Conservation (phyloP, 352 stramenopile species). For the Globisporangium sylvaticum region DNA sequence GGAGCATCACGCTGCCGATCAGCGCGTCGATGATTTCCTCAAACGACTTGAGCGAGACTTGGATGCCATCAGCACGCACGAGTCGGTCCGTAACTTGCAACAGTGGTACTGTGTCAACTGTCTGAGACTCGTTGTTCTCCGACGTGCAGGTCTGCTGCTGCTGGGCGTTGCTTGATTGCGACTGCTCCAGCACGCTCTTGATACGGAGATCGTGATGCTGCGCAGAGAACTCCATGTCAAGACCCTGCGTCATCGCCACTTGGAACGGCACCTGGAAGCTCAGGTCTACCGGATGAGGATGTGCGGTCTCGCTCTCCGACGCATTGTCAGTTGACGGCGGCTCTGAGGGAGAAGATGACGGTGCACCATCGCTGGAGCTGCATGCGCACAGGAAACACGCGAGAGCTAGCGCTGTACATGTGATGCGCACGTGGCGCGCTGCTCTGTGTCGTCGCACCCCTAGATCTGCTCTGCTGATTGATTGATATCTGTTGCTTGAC, state of each 20-base stretch:
- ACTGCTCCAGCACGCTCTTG: conserved; percentile 6
- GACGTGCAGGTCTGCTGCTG: background rate
- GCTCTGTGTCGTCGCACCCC: background rate
- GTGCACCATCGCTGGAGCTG: background rate
- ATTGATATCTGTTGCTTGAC: background rate
- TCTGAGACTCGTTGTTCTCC: background rate
- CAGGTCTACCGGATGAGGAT: background rate
- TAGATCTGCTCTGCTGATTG: background rate
- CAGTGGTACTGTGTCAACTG: background rate
- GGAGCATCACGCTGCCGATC: conserved; percentile 32
- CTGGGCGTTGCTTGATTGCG: background rate
- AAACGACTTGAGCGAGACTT: conserved; percentile 40
- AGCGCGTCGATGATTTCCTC: conserved; percentile 40
- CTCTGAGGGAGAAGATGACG: background rate
- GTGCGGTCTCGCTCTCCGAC: background rate
- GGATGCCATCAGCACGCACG: conserved; percentile 40
- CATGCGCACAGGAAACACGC: background rate
- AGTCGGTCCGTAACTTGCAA: conserved; percentile 40
- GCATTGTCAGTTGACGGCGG: background rate
- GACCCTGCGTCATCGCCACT: background rate
- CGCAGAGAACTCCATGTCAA: conserved; percentile 2
- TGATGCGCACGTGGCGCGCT: background rate
- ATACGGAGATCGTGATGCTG: conserved; percentile 2
- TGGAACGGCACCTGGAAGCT: conserved; percentile 14
- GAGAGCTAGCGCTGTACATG: background rate